A percentile compares a stretch with the other conserved stretches of the same genome.
These are phyloP conservation scores for Rhizopogon rudus DNA, from an alignment of 768 basidiomycete genomes.

Conservation along the genomic window DNA sequence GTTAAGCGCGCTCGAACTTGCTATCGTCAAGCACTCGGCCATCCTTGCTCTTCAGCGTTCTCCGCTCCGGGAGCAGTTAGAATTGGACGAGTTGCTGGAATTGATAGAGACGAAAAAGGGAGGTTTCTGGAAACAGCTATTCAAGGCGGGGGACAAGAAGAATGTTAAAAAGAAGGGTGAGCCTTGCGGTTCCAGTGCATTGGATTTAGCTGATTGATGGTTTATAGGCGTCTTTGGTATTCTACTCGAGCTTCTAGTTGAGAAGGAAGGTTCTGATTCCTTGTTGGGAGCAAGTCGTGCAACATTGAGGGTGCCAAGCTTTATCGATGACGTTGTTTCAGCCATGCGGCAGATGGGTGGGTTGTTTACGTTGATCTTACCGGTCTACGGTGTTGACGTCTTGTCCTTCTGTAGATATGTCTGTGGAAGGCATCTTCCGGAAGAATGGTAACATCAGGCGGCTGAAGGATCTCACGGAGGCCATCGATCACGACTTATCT, in stretches of 20 bases:
- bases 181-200: slow-evolving; percentile 12
- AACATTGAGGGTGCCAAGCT: slow-evolving; percentile 87
- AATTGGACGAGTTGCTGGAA: slow-evolving; percentile 91
- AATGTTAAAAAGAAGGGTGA: slow-evolving; percentile 83
- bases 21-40: slow-evolving; percentile 90
- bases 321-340: slow-evolving; percentile 96
- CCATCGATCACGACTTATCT: slow-evolving; percentile 90
- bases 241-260: slow-evolving; percentile 88
- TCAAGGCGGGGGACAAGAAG: slow-evolving; percentile 90
- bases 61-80: slow-evolving; percentile 75
- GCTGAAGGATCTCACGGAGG: slow-evolving; percentile 84
- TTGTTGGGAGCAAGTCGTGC: slow-evolving; percentile 83
- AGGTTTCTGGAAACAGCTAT: slow-evolving; percentile 94
- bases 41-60: slow-evolving; percentile 76
- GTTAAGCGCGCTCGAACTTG: slow-evolving; percentile 76
- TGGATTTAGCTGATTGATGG: slow-evolving; percentile 8
- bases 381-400: slow-evolving; percentile 2
- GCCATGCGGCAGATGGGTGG: slow-evolving; percentile 99
- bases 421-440: slow-evolving; percentile 96
- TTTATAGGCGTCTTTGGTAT: slow-evolving; percentile 84
- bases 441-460: slow-evolving; percentile 97
- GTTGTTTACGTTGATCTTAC: slow-evolving; percentile 18
- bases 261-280: slow-evolving; percentile 94
- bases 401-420: slow-evolving; percentile 70
- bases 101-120: slow-evolving; percentile 90